These are phyloP conservation scores for Phytophthora pisi DNA, from an alignment of 352 stramenopile genomes.

Conservation along the genomic window DNA sequence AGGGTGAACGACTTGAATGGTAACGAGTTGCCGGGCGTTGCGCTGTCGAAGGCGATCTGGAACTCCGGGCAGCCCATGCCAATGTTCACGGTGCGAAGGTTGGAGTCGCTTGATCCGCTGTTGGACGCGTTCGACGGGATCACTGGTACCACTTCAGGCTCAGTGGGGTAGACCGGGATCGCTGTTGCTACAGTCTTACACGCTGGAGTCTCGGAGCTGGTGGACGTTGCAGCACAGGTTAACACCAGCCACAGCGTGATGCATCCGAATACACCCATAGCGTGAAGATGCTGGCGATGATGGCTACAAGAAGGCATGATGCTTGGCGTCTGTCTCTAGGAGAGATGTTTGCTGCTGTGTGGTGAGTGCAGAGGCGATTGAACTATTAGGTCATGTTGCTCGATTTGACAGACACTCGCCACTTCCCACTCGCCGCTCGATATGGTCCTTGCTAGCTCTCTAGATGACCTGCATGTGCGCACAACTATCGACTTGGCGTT, in stretches of 20 bases:
- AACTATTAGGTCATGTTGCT: background rate
- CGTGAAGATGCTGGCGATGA: background rate
- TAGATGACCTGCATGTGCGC: too few species aligned
- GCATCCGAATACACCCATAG: background rate
- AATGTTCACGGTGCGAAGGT: slow-evolving; percentile 24
- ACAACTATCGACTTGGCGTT: too few species aligned
- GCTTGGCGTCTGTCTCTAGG: background rate
- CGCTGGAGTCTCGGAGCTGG: background rate
- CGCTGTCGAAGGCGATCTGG: slow-evolving; percentile 42
- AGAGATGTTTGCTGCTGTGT: background rate
- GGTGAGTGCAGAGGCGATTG: background rate
- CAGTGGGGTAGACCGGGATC: background rate
- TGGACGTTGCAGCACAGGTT: background rate
- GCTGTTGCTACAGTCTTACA: background rate
- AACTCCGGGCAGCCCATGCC: slow-evolving; percentile 59
- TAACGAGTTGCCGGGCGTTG: slow-evolving; percentile 27
- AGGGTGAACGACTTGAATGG: slow-evolving; percentile 54
- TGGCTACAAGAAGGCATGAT: background rate
- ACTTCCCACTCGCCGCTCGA: too few species aligned
- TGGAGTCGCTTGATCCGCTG: slow-evolving; percentile 6
- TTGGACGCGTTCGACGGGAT: background rate
- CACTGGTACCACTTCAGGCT: background rate
- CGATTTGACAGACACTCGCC: too few species aligned
- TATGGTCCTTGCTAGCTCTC: too few species aligned
- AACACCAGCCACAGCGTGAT: background rate